Percentiles rank a stretch among this genome's conserved stretches.
phyloP scores from a whole-genome alignment of 306 rosid species.

The peach (Prunus persica) region DNA sequence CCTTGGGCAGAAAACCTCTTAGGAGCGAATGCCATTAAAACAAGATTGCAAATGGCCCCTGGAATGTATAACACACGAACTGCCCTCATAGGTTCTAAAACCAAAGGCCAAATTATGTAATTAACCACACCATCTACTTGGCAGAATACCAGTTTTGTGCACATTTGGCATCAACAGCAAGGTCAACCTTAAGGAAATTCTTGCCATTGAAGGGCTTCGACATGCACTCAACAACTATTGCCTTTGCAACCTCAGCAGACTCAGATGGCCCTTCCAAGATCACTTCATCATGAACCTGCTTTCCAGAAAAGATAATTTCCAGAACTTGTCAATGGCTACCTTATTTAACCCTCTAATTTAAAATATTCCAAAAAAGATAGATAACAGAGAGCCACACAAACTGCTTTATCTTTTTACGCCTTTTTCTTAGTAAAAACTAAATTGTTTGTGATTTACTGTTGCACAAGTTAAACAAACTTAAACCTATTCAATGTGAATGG shows the following conservation, averaged over 20 bases:
- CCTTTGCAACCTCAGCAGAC: slow-evolving; percentile 79
- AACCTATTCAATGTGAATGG: background rate
- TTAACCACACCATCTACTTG: slow-evolving; percentile 38
- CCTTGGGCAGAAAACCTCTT: background rate
- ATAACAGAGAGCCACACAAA: background rate
- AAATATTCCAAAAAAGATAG: background rate
- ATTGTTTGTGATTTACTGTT: background rate
- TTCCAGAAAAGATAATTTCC: slow-evolving; percentile 10
- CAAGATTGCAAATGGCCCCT: background rate
- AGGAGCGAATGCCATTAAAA: background rate
- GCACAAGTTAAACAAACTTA: background rate
- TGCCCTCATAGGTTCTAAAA: background rate
- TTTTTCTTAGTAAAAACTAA: no score
- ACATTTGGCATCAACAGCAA: slow-evolving; percentile 83
- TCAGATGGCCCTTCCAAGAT: slow-evolving; percentile 94
- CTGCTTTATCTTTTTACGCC: background rate
- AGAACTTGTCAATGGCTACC: background rate
- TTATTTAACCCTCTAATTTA: background rate
- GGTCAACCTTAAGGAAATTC: slow-evolving; percentile 74
- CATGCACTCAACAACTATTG: slow-evolving; percentile 89
- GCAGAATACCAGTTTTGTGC: slow-evolving; percentile 87
- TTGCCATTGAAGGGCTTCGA: slow-evolving; percentile 71
- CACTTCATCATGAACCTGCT: slow-evolving; percentile 93
- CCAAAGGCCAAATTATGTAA: background rate
- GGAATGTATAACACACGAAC: background rate